Evolutionary conservation across 345 rosid genomes (phyloP), one percentile per base, ranked within the genome.

Genomic region (Citrus australasica): DNA sequence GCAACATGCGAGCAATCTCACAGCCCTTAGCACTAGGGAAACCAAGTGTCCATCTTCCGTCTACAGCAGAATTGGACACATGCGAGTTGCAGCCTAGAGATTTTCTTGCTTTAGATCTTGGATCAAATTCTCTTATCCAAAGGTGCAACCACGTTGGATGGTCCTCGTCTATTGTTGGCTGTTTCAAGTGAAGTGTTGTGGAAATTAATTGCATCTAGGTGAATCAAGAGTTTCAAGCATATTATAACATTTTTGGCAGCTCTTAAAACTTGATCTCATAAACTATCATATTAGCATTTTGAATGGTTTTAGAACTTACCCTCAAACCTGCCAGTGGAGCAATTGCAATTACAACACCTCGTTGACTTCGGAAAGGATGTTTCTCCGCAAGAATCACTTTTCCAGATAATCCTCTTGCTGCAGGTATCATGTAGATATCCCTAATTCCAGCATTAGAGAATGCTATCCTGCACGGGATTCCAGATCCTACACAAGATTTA

Each of bases 41-140:
- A 67, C 91, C 95, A 64, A 90, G 84, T 25, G 87, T 87, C 93
- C 95, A 90, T 80, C 85, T 82, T 74, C 92, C 93, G 66, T 90
- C 92, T 10, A 74, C 40, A 14, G 69, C 73, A 33, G 80, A 74
- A 82, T 76, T 76, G 63, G 84, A 69, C 55, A 25, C 71, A 76
- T 78, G 82, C 9, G 76, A 48, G 74, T 68, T 67, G 69, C 51
- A 67, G 71, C 74, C 75, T 69, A 74, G 59, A 17, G 74, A 69
- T 85, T 83, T 83, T 76, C 84, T 79, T 30, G 62, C 63, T 22
- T 61, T 67, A 60, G 81, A 80, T 79, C 72, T 79, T 17, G 91
- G 90, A 60, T 90, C 88, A 65, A 83, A 87, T 61, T 89, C 92
- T 84, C 91, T 86, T 79, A 87, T 83, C 65, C 76, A 87, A 53